A percentile compares a stretch with the other conserved stretches of the same genome.
phyloP scores from a whole-genome alignment of 202 grass and related monocot species.

The Digitaria exilis region DNA sequence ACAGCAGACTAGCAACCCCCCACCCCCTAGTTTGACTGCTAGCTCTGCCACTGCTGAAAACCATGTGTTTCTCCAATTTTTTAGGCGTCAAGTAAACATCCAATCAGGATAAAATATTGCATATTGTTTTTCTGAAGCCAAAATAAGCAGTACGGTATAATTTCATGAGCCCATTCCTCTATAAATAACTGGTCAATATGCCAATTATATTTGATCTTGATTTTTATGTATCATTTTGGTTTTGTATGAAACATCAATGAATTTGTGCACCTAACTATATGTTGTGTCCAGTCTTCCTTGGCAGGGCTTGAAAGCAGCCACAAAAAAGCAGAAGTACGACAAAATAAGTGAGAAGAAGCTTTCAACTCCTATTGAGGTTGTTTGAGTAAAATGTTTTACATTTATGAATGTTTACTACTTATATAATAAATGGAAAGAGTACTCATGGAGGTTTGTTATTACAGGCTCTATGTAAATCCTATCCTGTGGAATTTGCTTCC shows the following conservation, averaged over 20 bases:
- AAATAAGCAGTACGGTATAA: not conserved
- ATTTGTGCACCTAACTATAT: conserved; percentile 30
- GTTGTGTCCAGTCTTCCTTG: conserved; percentile 75
- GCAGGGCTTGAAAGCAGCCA: conserved; percentile 75
- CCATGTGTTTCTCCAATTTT: conserved; percentile 16
- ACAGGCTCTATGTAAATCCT: conserved; percentile 69
- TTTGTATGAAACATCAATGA: not conserved
- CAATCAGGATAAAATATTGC: too few species aligned
- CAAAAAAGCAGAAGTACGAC: conserved; percentile 81
- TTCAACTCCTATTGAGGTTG: conserved; percentile 70
- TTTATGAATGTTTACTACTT: not conserved
- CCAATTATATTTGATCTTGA: conserved; percentile 28
- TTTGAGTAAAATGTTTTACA: conserved; percentile 14
- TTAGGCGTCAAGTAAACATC: not conserved
- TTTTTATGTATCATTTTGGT: not conserved
- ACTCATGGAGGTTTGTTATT: conserved; percentile 24
- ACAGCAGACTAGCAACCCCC: too few species aligned
- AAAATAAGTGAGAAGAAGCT: conserved; percentile 81
- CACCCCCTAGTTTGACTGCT: too few species aligned
- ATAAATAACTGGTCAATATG: conserved; percentile 16
- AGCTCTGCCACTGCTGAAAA: not conserved
- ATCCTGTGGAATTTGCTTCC: conserved; percentile 69
- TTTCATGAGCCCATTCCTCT: not conserved
- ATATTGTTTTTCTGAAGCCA: not conserved
- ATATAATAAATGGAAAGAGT: conserved; percentile 15